Evolutionary conservation across 495 filamentous ascomycete genomes (phyloP).

Genomic region (Delitschia confertaspora): DNA sequence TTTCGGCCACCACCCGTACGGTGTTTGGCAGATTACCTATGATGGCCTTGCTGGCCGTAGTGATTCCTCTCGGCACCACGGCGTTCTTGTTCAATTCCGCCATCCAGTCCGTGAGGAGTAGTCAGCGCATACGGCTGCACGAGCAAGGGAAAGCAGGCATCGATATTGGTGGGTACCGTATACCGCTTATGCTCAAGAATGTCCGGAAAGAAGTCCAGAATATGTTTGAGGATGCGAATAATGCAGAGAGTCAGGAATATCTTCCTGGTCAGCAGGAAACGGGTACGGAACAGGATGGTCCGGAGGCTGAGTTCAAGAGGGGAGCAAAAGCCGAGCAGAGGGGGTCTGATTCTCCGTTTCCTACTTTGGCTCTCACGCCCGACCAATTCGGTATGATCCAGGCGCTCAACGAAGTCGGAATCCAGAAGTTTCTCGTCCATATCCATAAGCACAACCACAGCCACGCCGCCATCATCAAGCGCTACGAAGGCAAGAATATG

Average conservation of each 20-base stretch:
- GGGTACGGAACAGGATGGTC: not conserved
- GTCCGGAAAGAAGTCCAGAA: slow-evolving; percentile 63
- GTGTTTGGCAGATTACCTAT: slow-evolving; percentile 45
- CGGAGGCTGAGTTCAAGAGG: too few relatives aligned
- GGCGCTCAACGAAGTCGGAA: slow-evolving; percentile 63
- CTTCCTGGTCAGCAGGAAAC: slow-evolving; percentile 41
- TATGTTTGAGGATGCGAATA: slow-evolving; percentile 61
- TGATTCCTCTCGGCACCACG: slow-evolving; percentile 59
- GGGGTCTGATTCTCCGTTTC: slow-evolving; percentile 46
- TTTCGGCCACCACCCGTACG: slow-evolving; percentile 30
- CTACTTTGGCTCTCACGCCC: slow-evolving; percentile 65
- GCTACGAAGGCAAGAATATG: slow-evolving; percentile 53
- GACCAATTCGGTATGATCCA: slow-evolving; percentile 78
- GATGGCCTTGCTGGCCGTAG: slow-evolving; percentile 50
- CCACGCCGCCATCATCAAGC: slow-evolving; percentile 86
- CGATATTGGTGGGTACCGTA: slow-evolving; percentile 56
- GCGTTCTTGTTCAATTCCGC: slow-evolving; percentile 66
- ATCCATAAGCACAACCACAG: slow-evolving; percentile 73
- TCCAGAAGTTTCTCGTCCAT: slow-evolving; percentile 73
- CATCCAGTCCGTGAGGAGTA: slow-evolving; percentile 64
- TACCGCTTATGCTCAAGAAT: slow-evolving; percentile 66
- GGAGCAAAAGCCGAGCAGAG: slow-evolving; percentile 5
- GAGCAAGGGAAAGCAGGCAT: slow-evolving; percentile 59
- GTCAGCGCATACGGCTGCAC: slow-evolving; percentile 64
- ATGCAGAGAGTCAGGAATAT: slow-evolving; percentile 52